A percentile compares a stretch with the other conserved stretches of the same genome.
These are phyloP conservation scores for Salvia hispanica DNA, from an alignment of 257 asterid genomes.

Conservation along the genomic window DNA sequence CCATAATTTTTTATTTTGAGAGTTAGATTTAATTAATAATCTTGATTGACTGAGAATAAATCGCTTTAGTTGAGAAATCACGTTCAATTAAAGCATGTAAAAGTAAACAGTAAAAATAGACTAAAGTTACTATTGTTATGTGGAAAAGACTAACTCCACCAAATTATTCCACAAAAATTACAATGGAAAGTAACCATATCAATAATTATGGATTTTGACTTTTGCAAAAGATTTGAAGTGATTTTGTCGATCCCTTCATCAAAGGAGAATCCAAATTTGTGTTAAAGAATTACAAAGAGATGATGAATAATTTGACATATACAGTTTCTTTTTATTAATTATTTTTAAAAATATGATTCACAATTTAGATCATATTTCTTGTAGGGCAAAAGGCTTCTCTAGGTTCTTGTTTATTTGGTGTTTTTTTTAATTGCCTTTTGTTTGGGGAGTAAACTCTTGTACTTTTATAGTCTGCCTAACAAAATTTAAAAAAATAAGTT, in stretches of 20 bases:
- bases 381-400: no score
- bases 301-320: background rate
- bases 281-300: background rate
- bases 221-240: conserved; percentile 33
- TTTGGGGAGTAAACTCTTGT: background rate
- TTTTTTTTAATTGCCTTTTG: no score
- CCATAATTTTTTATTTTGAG: background rate
- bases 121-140: background rate
- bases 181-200: conserved; percentile 7
- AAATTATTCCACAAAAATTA: background rate
- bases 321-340: background rate
- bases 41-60: background rate
- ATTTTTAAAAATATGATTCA: background rate
- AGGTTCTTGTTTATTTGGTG: background rate
- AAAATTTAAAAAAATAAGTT: no score
- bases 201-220: conserved; percentile 35
- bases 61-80: background rate
- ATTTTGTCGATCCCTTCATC: conserved; percentile 39
- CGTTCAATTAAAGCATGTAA: background rate
- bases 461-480: background rate
- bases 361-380: background rate
- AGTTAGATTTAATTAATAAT: background rate
- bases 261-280: conserved; percentile 38
- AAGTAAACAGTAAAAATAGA: background rate
- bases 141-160: conserved; percentile 4